A percentile compares a stretch with the other conserved stretches of the same genome.
phyloP scores from a whole-genome alignment of 1,284 basidiomycete species.

The Sanghuangporus sanghuang region DNA sequence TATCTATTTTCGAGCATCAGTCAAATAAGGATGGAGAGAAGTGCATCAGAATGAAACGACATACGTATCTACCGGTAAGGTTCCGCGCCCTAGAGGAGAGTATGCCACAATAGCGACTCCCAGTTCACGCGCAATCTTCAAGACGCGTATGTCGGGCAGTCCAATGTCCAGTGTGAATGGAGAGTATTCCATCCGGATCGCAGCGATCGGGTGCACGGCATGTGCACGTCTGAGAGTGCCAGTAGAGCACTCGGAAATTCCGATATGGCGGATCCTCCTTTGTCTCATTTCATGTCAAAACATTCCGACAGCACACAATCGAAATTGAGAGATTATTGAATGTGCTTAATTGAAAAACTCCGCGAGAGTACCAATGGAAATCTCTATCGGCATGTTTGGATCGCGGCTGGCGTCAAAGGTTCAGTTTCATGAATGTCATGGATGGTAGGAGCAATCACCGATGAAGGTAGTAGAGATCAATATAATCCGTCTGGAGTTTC shows the following conservation, averaged over 20 bases:
- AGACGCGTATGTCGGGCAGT: slow-evolving; percentile 39
- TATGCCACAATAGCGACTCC: slow-evolving; percentile 54
- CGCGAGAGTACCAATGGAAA: slow-evolving; percentile 46
- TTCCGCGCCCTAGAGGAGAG: slow-evolving; percentile 55
- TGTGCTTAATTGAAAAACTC: slow-evolving; percentile 44
- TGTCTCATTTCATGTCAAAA: slow-evolving; percentile 28
- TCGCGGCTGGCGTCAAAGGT: slow-evolving; percentile 32
- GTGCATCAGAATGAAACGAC: slow-evolving; percentile 17
- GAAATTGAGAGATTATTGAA: neutral
- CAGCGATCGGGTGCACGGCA: slow-evolving; percentile 54
- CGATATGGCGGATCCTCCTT: slow-evolving; percentile 59
- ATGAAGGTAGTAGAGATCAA: too few relatives aligned
- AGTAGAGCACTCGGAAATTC: slow-evolving; percentile 56
- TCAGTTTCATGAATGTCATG: too few relatives aligned
- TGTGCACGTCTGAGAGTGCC: slow-evolving; percentile 58
- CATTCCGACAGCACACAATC: too few relatives aligned
- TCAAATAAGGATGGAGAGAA: neutral
- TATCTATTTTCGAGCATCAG: slow-evolving; percentile 28
- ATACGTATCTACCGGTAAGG: slow-evolving; percentile 53
- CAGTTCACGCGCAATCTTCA: slow-evolving; percentile 46
- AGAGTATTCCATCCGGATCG: slow-evolving; percentile 60
- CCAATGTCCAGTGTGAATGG: slow-evolving; percentile 56
- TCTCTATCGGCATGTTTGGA: slow-evolving; percentile 40
- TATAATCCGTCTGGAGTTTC: too few relatives aligned
- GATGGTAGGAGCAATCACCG: too few relatives aligned